Conservation (phyloP, 2,329 filamentous ascomycete genomes). For the Raffaelea deltoideospora region DNA sequence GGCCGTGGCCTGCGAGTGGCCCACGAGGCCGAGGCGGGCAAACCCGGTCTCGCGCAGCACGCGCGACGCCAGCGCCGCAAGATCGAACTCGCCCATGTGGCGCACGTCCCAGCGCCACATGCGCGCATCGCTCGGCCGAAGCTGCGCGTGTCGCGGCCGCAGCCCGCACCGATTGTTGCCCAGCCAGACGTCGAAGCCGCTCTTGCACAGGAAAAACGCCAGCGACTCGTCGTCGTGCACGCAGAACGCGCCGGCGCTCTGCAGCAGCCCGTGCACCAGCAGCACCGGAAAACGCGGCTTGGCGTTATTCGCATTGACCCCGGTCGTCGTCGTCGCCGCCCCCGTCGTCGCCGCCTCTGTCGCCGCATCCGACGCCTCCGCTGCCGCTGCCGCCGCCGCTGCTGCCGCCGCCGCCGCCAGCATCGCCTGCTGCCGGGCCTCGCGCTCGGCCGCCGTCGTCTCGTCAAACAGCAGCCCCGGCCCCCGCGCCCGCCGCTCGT, state of each 20-base stretch:
- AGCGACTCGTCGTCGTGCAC: slow-evolving; percentile 80
- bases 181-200: slow-evolving; percentile 88
- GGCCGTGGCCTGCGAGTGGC: slow-evolving; percentile 84
- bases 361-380: slow-evolving; percentile 14
- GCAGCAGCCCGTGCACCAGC: slow-evolving; percentile 75
- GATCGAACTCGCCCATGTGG: slow-evolving; percentile 82
- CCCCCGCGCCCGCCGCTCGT: slow-evolving; percentile 36
- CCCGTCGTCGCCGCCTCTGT: slow-evolving; percentile 12
- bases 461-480: slow-evolving; percentile 46
- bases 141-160: slow-evolving; percentile 55
- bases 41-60: slow-evolving; percentile 75
- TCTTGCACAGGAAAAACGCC: slow-evolving; percentile 83
- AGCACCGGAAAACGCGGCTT: slow-evolving; percentile 56
- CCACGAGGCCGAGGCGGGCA: slow-evolving; percentile 65
- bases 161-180: slow-evolving; percentile 89
- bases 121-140: slow-evolving; percentile 61
- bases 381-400: too few relatives aligned
- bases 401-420: slow-evolving; percentile 14
- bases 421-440: slow-evolving; percentile 4
- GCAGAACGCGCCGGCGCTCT: slow-evolving; percentile 79
- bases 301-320: slow-evolving; percentile 15
- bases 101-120: slow-evolving; percentile 98
- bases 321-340: too few relatives aligned
- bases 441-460: slow-evolving; percentile 20
- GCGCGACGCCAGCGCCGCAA: slow-evolving; percentile 65